A percentile compares a stretch with the other conserved stretches of the same genome.
These are phyloP conservation scores for Aegilops bicornis DNA, from an alignment of 176 grass and related monocot species.

Conservation along the genomic window DNA sequence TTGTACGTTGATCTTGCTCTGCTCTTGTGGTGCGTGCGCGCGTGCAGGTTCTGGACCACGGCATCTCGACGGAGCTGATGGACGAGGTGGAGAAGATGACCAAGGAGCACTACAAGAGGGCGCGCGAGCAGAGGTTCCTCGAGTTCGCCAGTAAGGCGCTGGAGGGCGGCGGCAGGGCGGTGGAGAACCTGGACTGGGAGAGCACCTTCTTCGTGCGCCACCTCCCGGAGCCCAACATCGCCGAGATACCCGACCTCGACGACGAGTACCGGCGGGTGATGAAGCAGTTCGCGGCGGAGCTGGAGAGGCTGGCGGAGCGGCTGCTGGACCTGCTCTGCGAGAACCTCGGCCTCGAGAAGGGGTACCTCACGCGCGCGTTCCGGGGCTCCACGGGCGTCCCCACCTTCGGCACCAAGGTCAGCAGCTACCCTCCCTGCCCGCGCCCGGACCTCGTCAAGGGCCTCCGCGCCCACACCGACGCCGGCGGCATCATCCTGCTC, in stretches of 20 bases:
- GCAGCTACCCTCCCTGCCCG: slow-evolving; percentile 90
- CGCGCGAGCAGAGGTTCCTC: slow-evolving; percentile 63
- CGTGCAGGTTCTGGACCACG: slow-evolving; percentile 68
- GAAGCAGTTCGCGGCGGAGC: slow-evolving; percentile 62
- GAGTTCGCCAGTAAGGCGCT: slow-evolving; percentile 72
- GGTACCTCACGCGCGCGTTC: slow-evolving; percentile 60
- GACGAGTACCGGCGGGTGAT: slow-evolving; percentile 57
- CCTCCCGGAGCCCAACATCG: slow-evolving; percentile 59
- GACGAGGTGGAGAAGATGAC: slow-evolving; percentile 87
- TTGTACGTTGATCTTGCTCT: neutral
- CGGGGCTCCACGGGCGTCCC: slow-evolving; percentile 40
- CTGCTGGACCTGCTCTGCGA: slow-evolving; percentile 72
- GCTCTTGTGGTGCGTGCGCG: too few relatives aligned
- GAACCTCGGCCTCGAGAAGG: slow-evolving; percentile 60
- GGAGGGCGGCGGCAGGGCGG: slow-evolving; percentile 16
- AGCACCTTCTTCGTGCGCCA: slow-evolving; percentile 80
- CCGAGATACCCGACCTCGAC: slow-evolving; percentile 54
- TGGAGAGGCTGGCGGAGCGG: slow-evolving; percentile 65
- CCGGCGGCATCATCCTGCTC: slow-evolving; percentile 84
- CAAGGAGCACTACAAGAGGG: slow-evolving; percentile 78
- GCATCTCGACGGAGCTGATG: slow-evolving; percentile 74
- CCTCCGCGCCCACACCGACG: slow-evolving; percentile 84
- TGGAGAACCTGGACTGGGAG: slow-evolving; percentile 75
- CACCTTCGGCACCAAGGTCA: slow-evolving; percentile 85
- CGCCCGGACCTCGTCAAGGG: slow-evolving; percentile 74